Percentiles rank a stretch among this genome's conserved stretches.
Conservation (phyloP, 2,329 filamentous ascomycete genomes). For the Sphaerulina populicola region DNA sequence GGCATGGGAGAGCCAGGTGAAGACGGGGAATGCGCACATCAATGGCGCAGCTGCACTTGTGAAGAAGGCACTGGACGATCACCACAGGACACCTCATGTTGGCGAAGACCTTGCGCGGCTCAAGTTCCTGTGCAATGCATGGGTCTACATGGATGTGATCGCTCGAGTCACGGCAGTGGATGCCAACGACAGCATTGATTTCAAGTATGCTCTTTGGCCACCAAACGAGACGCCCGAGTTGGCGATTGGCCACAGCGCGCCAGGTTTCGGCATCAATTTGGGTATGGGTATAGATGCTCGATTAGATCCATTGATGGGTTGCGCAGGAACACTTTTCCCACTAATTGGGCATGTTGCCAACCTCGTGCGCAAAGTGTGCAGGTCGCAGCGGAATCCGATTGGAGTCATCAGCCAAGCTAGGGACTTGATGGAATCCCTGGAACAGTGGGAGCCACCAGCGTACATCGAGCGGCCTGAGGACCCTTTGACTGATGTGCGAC, state of each 20-base stretch:
- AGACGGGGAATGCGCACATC: slow-evolving; percentile 61
- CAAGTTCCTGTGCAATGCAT: slow-evolving; percentile 61
- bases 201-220: slow-evolving; percentile 39
- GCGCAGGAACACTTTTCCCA: slow-evolving; percentile 59
- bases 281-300: slow-evolving; percentile 41
- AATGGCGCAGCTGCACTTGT: slow-evolving; percentile 59
- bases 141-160: slow-evolving; percentile 67
- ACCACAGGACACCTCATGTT: slow-evolving; percentile 35
- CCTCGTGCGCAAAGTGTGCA: slow-evolving; percentile 54
- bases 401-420: slow-evolving; percentile 55
- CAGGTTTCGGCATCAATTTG: slow-evolving; percentile 34
- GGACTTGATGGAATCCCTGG: slow-evolving; percentile 52
- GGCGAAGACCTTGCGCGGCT: slow-evolving; percentile 48
- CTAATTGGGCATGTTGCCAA: slow-evolving; percentile 58
- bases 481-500: slow-evolving; percentile 52
- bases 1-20: slow-evolving; percentile 62
- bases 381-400: slow-evolving; percentile 50
- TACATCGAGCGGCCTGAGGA: slow-evolving; percentile 56
- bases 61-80: slow-evolving; percentile 48
- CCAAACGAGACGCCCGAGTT: slow-evolving; percentile 3
- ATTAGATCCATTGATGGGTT: slow-evolving; percentile 65
- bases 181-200: slow-evolving; percentile 49
- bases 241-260: slow-evolving; percentile 10
- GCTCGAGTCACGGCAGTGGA: slow-evolving; percentile 57
- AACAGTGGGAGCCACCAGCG: slow-evolving; percentile 53